Percentiles rank a stretch among this genome's conserved stretches.
Evolutionary conservation across 2,329 filamentous ascomycete species (phyloP).

Genomic region (Uncinocarpus reesii): DNA sequence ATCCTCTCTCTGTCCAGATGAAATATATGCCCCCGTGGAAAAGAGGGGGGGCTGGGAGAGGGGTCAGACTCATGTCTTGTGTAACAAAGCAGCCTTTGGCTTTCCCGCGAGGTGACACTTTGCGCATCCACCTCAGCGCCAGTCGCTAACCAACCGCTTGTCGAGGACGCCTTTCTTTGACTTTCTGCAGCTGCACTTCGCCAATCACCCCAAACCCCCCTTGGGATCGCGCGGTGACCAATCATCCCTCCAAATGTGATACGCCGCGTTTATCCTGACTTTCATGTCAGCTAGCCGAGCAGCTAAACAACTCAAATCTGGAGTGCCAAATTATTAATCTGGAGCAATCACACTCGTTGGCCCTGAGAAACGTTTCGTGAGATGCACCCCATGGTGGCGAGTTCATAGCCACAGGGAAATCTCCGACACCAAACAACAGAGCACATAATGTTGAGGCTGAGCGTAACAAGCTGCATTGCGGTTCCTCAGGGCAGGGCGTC

Average conservation of each 20-base stretch:
- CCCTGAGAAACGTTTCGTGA: too few species aligned
- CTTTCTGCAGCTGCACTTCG: not conserved
- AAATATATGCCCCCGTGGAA: too few species aligned
- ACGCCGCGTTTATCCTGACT: conserved; percentile 7
- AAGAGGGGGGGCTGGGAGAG: not conserved
- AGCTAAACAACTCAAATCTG: not conserved
- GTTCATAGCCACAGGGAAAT: too few species aligned
- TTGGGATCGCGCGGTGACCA: not conserved
- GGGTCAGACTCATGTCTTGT: not conserved
- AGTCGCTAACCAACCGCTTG: conserved; percentile 12
- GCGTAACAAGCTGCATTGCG: too few species aligned
- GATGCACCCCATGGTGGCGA: too few species aligned
- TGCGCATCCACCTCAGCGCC: conserved; percentile 11
- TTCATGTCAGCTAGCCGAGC: not conserved
- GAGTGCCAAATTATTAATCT: too few species aligned
- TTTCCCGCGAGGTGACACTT: conserved; percentile 12
- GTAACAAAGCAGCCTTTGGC: conserved; percentile 6
- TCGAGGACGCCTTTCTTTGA: not conserved
- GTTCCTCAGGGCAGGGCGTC: too few species aligned
- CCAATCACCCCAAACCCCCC: not conserved
- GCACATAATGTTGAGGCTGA: too few species aligned
- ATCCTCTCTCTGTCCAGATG: too few species aligned
- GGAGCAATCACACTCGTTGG: too few species aligned
- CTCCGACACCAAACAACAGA: too few species aligned
- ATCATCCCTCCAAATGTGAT: not conserved